phyloP scores from a whole-genome alignment of 2,329 filamentous ascomycete species.

The Talaromyces albobiverticillius region DNA sequence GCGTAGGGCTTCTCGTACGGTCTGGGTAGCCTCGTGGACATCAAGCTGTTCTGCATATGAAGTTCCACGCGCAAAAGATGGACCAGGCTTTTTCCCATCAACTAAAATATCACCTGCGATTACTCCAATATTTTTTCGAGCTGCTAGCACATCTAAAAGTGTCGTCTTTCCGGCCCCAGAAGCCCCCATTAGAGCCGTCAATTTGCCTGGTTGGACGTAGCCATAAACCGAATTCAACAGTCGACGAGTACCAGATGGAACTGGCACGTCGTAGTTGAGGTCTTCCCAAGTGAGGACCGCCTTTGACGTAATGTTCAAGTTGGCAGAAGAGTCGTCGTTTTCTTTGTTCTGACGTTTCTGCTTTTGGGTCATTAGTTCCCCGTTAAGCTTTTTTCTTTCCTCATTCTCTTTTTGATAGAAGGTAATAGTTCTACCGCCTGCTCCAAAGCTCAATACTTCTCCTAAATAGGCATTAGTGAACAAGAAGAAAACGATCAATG shows the following conservation, averaged over 20 bases:
- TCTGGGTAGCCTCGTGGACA: constrained; percentile 60
- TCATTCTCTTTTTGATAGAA: constrained; percentile 28
- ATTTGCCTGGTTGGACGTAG: constrained; percentile 48
- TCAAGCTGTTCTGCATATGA: constrained; percentile 66
- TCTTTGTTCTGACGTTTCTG: constrained; percentile 15
- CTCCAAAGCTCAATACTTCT: constrained; percentile 34
- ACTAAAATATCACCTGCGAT: constrained; percentile 62
- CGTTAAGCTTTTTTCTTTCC: constrained; percentile 16
- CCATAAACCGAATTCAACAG: constrained; percentile 48
- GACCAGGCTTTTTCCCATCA: constrained; percentile 57
- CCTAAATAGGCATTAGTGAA: constrained; percentile 38
- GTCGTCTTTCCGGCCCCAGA: constrained; percentile 82
- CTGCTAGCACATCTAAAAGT: constrained; percentile 71
- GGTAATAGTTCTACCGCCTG: constrained; percentile 30
- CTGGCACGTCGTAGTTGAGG: constrained; percentile 50
- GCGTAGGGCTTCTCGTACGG: constrained; percentile 64
- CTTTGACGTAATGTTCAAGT: constrained; percentile 53
- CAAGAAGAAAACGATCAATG: constrained; percentile 34
- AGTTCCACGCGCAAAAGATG: constrained; percentile 62
- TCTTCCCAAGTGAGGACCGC: constrained; percentile 55
- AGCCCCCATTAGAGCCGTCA: constrained; percentile 52
- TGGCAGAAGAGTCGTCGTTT: constrained; percentile 35
- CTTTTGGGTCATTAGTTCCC: constrained; percentile 11
- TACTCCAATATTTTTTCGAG: constrained; percentile 63
- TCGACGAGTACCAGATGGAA: constrained; percentile 43